Percentiles rank a stretch among this genome's conserved stretches.
These are phyloP conservation scores for Paulownia fortunei DNA, from an alignment of 257 asterid genomes.

Conservation along the genomic window DNA sequence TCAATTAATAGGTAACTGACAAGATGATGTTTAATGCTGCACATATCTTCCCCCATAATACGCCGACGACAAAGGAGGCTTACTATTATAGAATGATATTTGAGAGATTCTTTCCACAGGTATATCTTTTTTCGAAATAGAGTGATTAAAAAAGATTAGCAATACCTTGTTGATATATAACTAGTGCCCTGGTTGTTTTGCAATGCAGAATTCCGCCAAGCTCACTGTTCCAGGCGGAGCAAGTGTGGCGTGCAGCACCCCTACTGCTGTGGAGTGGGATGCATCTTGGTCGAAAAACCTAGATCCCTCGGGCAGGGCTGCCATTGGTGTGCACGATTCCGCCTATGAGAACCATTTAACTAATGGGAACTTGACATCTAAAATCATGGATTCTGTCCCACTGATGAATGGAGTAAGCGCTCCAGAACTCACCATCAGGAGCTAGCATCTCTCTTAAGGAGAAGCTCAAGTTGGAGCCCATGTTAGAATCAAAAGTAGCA, in stretches of 20 bases:
- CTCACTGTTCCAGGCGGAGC: constrained; percentile 94
- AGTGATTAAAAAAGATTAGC: not conserved
- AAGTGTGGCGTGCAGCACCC: constrained; percentile 90
- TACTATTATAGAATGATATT: constrained; percentile 90
- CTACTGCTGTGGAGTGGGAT: constrained; percentile 89
- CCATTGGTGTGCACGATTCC: constrained; percentile 84
- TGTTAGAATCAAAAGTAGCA: not conserved
- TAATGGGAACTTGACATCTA: constrained; percentile 45
- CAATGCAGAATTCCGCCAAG: constrained; percentile 74
- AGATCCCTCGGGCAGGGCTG: constrained; percentile 97
- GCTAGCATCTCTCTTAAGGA: constrained; percentile 38
- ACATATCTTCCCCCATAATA: constrained; percentile 84
- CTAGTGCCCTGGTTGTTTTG: not conserved
- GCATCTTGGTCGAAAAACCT: constrained; percentile 87
- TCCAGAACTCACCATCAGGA: constrained; percentile 65
- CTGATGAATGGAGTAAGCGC: constrained; percentile 45
- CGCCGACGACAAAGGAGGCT: constrained; percentile 91
- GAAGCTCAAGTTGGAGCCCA: not conserved
- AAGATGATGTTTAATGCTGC: constrained; percentile 90
- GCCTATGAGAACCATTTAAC: constrained; percentile 59
- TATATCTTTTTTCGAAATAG: constrained; percentile 14
- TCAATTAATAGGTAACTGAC: constrained; percentile 63
- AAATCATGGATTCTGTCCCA: constrained; percentile 47
- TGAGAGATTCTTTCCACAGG: constrained; percentile 98
- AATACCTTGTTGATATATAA: not conserved